Conservation (phyloP, 2,329 filamentous ascomycete species). For the Septoria petroselini region DNA sequence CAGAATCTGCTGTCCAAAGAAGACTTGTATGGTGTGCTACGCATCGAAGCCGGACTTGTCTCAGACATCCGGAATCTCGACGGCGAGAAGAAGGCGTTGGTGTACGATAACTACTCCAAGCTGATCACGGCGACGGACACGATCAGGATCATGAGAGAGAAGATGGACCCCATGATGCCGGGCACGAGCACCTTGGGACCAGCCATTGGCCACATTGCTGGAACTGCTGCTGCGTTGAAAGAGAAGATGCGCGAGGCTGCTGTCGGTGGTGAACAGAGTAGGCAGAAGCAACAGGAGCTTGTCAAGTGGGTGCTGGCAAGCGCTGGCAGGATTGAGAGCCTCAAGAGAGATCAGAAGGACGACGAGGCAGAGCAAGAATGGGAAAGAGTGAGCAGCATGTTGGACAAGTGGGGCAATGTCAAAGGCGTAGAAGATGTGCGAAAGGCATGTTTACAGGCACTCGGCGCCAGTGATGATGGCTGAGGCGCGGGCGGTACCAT, state of each 20-base stretch:
- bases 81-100: conserved; percentile 91
- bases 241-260: conserved; percentile 37
- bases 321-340: conserved; percentile 56
- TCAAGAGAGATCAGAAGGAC: conserved; percentile 59
- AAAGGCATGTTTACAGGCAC: conserved; percentile 37
- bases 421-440: conserved; percentile 44
- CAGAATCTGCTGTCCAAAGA: conserved; percentile 58
- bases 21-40: conserved; percentile 65
- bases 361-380: conserved; percentile 59
- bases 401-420: conserved; percentile 47
- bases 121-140: conserved; percentile 95
- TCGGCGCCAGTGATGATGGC: conserved; percentile 11
- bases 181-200: conserved; percentile 70
- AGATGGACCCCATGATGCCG: conserved; percentile 75
- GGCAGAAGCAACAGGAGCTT: conserved; percentile 51
- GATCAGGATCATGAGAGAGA: conserved; percentile 81
- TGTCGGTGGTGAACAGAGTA: conserved; percentile 37
- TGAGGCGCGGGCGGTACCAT: conserved; percentile 1
- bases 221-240: conserved; percentile 50
- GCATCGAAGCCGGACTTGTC: conserved; percentile 67
- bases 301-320: conserved; percentile 62
- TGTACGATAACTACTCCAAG: conserved; percentile 98
- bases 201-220: conserved; percentile 72
- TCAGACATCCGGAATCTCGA: conserved; percentile 83
- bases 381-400: conserved; percentile 41